Percentiles rank a stretch among this genome's conserved stretches.
These are phyloP conservation scores for Fraxinus nigra DNA, from an alignment of 305 asterid genomes.

Conservation along the genomic window DNA sequence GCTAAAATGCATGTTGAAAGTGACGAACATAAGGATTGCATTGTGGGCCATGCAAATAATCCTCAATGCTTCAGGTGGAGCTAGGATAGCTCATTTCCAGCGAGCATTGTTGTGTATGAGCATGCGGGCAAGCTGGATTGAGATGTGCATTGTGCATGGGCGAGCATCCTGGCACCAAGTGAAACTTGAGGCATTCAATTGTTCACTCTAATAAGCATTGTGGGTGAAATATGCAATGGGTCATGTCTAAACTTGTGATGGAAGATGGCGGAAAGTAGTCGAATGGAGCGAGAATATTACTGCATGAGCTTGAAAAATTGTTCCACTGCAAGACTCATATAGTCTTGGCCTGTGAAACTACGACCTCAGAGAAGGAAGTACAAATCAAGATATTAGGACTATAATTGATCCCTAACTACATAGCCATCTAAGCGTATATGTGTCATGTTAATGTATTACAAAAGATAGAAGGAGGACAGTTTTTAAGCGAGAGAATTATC, in stretches of 20 bases:
- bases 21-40: background rate
- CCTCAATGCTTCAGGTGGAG: background rate
- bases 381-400: background rate
- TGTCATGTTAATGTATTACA: background rate
- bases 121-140: background rate
- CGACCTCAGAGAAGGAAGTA: background rate
- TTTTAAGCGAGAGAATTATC: background rate
- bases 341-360: background rate
- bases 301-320: background rate
- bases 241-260: background rate
- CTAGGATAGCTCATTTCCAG: background rate
- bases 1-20: background rate
- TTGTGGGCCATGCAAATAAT: background rate
- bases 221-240: background rate
- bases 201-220: background rate
- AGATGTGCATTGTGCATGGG: background rate
- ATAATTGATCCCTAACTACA: background rate
- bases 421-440: background rate
- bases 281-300: background rate
- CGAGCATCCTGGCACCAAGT: background rate
- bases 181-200: background rate
- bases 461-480: background rate
- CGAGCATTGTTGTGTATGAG: background rate
- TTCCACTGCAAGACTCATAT: background rate
- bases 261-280: background rate